phyloP scores from a whole-genome alignment of 345 rosid species.

The Lepidium didymum region DNA sequence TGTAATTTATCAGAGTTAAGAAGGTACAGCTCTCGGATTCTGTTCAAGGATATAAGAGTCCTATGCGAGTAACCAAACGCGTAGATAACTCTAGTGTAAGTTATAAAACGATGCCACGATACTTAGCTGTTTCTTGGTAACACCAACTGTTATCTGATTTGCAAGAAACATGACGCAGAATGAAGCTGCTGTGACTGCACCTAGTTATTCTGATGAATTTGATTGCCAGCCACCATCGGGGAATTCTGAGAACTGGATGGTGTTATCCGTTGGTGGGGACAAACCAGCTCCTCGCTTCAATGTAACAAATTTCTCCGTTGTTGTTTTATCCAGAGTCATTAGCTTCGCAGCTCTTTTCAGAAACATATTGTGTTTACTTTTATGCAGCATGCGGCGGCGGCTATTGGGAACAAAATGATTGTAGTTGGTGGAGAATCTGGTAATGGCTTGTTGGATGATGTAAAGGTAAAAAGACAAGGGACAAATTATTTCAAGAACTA shows the following conservation, averaged over 20 bases:
- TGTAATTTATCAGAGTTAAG: slow-evolving; percentile 54
- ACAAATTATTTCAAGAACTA: not conserved
- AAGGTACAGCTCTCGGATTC: slow-evolving; percentile 95
- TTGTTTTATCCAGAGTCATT: not conserved
- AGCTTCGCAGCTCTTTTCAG: not conserved
- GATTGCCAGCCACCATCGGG: slow-evolving; percentile 43
- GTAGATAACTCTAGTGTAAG: slow-evolving; percentile 46
- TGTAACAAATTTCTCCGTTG: slow-evolving; percentile 32
- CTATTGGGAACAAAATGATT: slow-evolving; percentile 90
- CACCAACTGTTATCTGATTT: slow-evolving; percentile 1
- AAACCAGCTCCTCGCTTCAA: slow-evolving; percentile 78
- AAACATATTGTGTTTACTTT: not conserved
- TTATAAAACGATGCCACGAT: not conserved
- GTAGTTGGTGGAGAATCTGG: slow-evolving; percentile 95
- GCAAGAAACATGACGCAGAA: slow-evolving; percentile 33
- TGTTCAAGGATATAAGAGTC: slow-evolving; percentile 63
- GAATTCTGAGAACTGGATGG: slow-evolving; percentile 83
- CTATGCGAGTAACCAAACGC: slow-evolving; percentile 60
- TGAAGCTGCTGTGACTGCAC: slow-evolving; percentile 41
- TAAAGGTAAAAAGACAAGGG: slow-evolving; percentile 50
- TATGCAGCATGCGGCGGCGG: slow-evolving; percentile 83
- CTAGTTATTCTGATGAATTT: slow-evolving; percentile 43
- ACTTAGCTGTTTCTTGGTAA: not conserved
- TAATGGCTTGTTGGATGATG: slow-evolving; percentile 80
- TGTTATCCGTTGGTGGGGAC: slow-evolving; percentile 62